Base-by-base conservation (phyloP, 2,329 filamentous ascomycete species). In the Elsinoe ampelina region DNA sequence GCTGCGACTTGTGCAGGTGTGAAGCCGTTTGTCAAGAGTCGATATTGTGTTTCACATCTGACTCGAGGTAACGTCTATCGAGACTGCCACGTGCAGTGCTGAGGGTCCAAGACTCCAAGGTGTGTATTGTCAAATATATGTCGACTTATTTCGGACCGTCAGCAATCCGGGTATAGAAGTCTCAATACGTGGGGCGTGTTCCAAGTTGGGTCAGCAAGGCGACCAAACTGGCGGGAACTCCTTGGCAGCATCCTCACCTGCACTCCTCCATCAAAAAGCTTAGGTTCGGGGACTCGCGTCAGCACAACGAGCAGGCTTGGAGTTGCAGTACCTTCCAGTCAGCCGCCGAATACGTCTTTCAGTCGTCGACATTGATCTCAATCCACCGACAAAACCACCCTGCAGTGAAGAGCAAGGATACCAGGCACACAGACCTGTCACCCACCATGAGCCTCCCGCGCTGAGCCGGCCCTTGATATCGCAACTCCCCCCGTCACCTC, bases 381-480 rank as follows among this genome's bases (percentile, higher is more conserved):
- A 39, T 17, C 12, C 8, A 4, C 10, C n/a, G 13, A 8, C 20
- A 15, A 13, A 35, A 5, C 8, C 26, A 7, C 5, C 4, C 26
- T 30, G 26, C 26, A 30, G 7, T 8, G 4, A 30, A 30, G 15
- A 38, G 34, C 48, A 4, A 35, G 48, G 13, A 34, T 35, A 36
- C 26, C 22, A 17, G 32, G 32, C 15, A 38, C 17, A 35, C 32
- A 13, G 3, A 52, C 32, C 26, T 35, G 12, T 34, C 34, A 26
- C 4, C n/a, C 48, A 36, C 43, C 12, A 56, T 56, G 54, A 35
- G 30, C 41, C 39, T 35, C 32, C 54, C 54, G 54, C 54, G 54
- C 26, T 56, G 52, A 56, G 26, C 42, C 54, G 39, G 19, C n/a
- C 41, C 39, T 35, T 32, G 26, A 52, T 15, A 36, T 35, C 19